These are phyloP conservation scores for Ascochyta clinopodiicola DNA, from an alignment of 2,329 filamentous ascomycete genomes.

Conservation along the genomic window DNA sequence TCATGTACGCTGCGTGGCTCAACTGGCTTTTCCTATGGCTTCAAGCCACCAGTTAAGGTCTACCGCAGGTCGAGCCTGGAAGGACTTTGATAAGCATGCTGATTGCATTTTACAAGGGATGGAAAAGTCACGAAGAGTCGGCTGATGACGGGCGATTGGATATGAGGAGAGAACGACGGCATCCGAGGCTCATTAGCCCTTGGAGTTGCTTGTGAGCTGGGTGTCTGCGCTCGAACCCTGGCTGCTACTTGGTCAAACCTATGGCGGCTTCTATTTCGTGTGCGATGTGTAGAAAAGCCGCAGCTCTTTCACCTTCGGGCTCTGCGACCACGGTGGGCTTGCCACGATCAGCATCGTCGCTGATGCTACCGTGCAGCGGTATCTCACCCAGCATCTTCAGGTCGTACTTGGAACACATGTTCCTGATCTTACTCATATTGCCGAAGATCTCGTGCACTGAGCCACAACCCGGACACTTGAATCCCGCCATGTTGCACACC, in stretches of 20 bases:
- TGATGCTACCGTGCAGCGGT: slow-evolving; percentile 84
- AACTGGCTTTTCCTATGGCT: no score
- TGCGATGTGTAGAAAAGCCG: slow-evolving; percentile 76
- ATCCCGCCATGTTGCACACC: slow-evolving; percentile 60
- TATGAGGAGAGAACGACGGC: no score
- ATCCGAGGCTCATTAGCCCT: no score
- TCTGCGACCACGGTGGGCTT: slow-evolving; percentile 90
- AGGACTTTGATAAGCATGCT: no score
- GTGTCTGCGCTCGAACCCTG: slow-evolving; percentile 21
- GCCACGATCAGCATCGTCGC: slow-evolving; percentile 83
- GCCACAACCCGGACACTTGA: slow-evolving; percentile 59
- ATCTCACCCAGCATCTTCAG: slow-evolving; percentile 88
- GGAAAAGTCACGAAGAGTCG: no score
- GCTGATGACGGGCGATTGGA: no score
- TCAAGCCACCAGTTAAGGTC: no score
- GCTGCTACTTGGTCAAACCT: slow-evolving; percentile 31
- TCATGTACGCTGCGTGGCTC: no score
- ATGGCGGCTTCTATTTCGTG: slow-evolving; percentile 51
- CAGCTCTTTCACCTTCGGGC: slow-evolving; percentile 74
- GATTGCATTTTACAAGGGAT: no score
- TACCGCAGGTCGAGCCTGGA: no score
- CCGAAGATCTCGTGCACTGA: slow-evolving; percentile 51
- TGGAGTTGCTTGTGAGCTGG: slow-evolving; percentile 20
- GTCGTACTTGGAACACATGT: slow-evolving; percentile 73
- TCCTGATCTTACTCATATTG: slow-evolving; percentile 77